Conservation (phyloP, 352 stramenopile genomes). For the Elongisporangium senticosum region DNA sequence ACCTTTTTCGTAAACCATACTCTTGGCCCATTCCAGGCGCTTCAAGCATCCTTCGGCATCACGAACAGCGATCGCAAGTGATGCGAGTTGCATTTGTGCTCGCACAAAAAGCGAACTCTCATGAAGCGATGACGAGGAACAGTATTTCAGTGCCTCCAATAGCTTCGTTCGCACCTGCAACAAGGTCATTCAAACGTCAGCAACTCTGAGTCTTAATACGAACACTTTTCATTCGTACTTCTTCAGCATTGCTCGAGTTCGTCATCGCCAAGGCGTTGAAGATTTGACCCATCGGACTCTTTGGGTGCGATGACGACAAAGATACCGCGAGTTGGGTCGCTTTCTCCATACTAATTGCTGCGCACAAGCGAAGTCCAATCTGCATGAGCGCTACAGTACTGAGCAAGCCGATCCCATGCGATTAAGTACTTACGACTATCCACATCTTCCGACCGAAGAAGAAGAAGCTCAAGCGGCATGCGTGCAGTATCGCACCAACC, state of each 20-base stretch:
- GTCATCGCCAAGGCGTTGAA: conserved; percentile 23
- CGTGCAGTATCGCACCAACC: conserved; percentile 55
- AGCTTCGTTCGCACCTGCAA: conserved; percentile 38
- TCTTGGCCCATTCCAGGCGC: conserved; percentile 37
- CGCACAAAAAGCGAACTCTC: conserved; percentile 55
- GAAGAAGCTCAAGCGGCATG: conserved; percentile 53
- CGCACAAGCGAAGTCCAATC: not conserved
- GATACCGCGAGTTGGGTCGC: conserved; percentile 20
- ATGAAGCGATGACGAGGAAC: conserved; percentile 59
- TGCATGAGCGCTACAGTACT: conserved; percentile 1
- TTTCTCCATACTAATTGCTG: conserved; percentile 31
- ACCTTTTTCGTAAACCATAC: conserved; percentile 39
- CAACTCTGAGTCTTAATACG: not conserved
- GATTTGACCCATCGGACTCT: conserved; percentile 46
- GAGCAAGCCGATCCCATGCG: not conserved
- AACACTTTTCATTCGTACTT: not conserved
- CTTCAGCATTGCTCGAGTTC: not conserved
- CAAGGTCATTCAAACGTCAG: not conserved
- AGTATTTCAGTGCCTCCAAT: conserved; percentile 52
- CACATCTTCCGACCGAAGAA: conserved; percentile 68
- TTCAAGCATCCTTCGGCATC: conserved; percentile 62
- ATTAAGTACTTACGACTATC: conserved; percentile 50
- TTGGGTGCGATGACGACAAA: conserved; percentile 23
- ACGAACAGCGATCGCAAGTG: conserved; percentile 27
- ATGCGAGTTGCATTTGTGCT: conserved; percentile 47